Percentiles rank a stretch among this genome's conserved stretches.
These are phyloP conservation scores for Boletus insuetus DNA, from an alignment of 768 basidiomycete genomes.

Conservation along the genomic window DNA sequence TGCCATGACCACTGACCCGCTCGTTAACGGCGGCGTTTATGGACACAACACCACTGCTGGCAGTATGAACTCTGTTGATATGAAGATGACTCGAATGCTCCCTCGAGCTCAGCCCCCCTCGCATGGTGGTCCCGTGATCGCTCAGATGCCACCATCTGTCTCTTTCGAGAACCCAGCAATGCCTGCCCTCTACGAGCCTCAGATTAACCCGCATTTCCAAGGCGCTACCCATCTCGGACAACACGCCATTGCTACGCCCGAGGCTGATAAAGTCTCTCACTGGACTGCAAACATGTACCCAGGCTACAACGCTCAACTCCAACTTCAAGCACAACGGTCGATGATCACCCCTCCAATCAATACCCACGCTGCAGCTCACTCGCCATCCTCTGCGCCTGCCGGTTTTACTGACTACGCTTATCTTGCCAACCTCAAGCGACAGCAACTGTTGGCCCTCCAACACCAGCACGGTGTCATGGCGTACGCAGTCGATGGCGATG, in stretches of 20 bases:
- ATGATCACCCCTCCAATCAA: constrained; percentile 44
- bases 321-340: constrained; percentile 32
- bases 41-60: constrained; percentile 30
- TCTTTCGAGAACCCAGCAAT: constrained; percentile 55
- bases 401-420: constrained; percentile 22
- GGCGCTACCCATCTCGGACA: constrained; percentile 19
- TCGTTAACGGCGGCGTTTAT: constrained; percentile 34
- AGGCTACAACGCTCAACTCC: constrained; percentile 24
- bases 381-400: constrained; percentile 9
- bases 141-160: constrained; percentile 39
- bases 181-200: constrained; percentile 43
- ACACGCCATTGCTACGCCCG: constrained; percentile 18
- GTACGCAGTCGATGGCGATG: constrained; percentile 37
- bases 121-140: constrained; percentile 49
- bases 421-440: constrained; percentile 24
- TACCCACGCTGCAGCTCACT: constrained; percentile 34
- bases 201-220: constrained; percentile 30
- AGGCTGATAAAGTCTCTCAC: constrained; percentile 26
- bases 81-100: constrained; percentile 26
- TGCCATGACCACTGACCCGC: constrained; percentile 17
- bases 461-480: constrained; percentile 26
- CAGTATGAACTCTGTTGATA: constrained; percentile 30
- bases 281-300: constrained; percentile 33
- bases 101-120: constrained; percentile 18
- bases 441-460: constrained; percentile 33